These are phyloP conservation scores for Colletotrichum musae DNA, from an alignment of 2,329 filamentous ascomycete genomes.

Conservation along the genomic window DNA sequence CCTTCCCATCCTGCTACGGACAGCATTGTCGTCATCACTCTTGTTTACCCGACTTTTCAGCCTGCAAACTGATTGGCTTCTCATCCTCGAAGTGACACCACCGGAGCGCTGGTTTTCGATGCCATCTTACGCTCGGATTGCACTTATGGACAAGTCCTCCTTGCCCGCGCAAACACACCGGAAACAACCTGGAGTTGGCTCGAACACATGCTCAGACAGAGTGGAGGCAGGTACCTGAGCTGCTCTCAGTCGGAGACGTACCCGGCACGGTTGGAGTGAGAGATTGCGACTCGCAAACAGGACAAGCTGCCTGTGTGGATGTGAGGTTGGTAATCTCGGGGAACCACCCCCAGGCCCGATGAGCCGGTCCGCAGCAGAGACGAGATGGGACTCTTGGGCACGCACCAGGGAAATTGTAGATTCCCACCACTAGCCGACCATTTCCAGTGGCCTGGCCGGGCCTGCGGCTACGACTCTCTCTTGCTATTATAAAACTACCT, in stretches of 20 bases:
- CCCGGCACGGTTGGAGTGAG: slow-evolving; percentile 5
- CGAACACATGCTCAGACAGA: slow-evolving; percentile 29
- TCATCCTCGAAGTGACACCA: neutral
- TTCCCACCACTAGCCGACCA: slow-evolving; percentile 10
- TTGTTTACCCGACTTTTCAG: slow-evolving; percentile 3
- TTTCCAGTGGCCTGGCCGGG: neutral
- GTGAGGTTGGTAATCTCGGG: slow-evolving; percentile 24
- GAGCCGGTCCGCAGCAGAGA: slow-evolving; percentile 17
- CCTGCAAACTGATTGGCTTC: neutral
- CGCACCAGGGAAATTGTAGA: slow-evolving; percentile 12
- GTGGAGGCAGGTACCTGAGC: neutral
- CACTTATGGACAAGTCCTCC: neutral
- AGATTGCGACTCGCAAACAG: slow-evolving; percentile 19
- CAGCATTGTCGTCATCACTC: slow-evolving; percentile 31
- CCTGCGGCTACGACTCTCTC: neutral
- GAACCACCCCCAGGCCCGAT: slow-evolving; percentile 9
- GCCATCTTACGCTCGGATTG: neutral
- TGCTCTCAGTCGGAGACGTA: neutral
- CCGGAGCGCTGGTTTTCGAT: neutral
- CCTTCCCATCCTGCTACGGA: slow-evolving; percentile 22
- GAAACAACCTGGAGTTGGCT: neutral
- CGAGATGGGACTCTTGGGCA: slow-evolving; percentile 13
- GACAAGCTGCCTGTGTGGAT: slow-evolving; percentile 24
- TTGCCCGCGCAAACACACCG: neutral
- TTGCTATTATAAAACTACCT: neutral